Conservation (phyloP, 805 yeast genomes). For the Pichia phayaonensis region DNA sequence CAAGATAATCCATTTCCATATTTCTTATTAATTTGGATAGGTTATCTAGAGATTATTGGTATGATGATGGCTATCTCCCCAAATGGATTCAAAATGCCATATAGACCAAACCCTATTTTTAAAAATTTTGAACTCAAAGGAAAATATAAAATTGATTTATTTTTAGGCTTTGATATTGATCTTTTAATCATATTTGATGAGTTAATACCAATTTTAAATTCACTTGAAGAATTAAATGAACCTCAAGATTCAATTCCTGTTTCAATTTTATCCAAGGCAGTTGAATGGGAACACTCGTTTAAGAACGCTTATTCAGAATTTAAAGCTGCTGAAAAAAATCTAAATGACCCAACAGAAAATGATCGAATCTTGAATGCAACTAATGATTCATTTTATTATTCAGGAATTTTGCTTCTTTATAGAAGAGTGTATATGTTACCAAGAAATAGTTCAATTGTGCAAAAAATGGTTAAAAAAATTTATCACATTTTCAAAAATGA, state of each 20-base stretch:
- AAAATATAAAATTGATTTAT: constrained; percentile 40
- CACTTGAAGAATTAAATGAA: neutral
- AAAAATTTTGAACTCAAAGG: neutral
- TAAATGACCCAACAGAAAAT: constrained; percentile 2
- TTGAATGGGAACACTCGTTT: constrained; percentile 8
- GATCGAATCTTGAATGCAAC: constrained; percentile 2
- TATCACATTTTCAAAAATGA: constrained; percentile 4
- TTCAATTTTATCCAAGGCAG: constrained; percentile 3
- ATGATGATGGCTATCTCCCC: constrained; percentile 8
- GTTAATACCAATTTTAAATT: constrained; percentile 3
- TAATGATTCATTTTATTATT: constrained; percentile 4
- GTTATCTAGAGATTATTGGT: constrained; percentile 9
- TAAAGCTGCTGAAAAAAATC: neutral
- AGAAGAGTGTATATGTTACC: constrained; percentile 7
- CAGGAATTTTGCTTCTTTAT: constrained; percentile 2
- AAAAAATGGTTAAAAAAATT: constrained; percentile 6
- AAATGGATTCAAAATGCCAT: constrained; percentile 4
- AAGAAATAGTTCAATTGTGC: neutral
- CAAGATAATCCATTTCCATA: constrained; percentile 1
- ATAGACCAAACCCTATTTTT: constrained; percentile 2
- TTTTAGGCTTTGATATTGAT: constrained; percentile 57
- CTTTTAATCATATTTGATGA: constrained; percentile 36
- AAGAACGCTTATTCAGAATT: constrained; percentile 1
- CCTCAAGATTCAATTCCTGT: neutral
- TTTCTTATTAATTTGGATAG: constrained; percentile 7